Percentiles rank a stretch among this genome's conserved stretches.
These are phyloP conservation scores for Apodospora peruviana DNA, from an alignment of 495 filamentous ascomycete species.

Conservation along the genomic window DNA sequence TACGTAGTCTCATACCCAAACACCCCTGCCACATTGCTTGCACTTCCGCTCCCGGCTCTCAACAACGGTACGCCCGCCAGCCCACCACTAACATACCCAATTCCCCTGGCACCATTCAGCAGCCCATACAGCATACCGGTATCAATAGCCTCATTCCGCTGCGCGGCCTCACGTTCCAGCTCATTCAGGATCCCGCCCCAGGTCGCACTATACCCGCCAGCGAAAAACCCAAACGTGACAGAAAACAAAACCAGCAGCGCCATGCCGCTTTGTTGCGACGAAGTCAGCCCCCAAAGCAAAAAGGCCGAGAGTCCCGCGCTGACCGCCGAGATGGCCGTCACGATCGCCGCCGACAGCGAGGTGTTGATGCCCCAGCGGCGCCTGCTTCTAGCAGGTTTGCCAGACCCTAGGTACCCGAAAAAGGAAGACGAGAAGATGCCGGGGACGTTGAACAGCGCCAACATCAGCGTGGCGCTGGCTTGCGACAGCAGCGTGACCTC, in stretches of 20 bases:
- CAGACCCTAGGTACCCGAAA: not conserved
- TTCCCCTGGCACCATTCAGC: conserved; percentile 1
- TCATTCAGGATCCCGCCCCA: conserved; percentile 3
- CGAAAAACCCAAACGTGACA: conserved; percentile 4
- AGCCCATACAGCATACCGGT: conserved; percentile 4
- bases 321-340: not conserved
- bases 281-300: conserved; percentile 2
- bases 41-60: not conserved
- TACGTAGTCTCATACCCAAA: conserved; percentile 5
- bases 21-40: not conserved
- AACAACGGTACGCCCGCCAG: conserved; percentile 2
- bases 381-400: not conserved
- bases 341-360: not conserved
- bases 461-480: not conserved
- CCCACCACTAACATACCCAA: conserved; percentile 3
- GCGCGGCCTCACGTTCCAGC: conserved; percentile 1
- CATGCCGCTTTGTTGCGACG: not conserved
- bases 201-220: conserved; percentile 3
- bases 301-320: not conserved
- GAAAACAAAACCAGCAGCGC: conserved; percentile 3
- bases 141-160: conserved; percentile 3
- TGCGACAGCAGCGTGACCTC: conserved; percentile 6
- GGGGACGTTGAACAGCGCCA: conserved; percentile 3
- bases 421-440: conserved; percentile 4
- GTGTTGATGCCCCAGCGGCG: not conserved